These are phyloP conservation scores for Zygoascus ofunaensis DNA, from an alignment of 805 yeast species.

Conservation along the genomic window DNA sequence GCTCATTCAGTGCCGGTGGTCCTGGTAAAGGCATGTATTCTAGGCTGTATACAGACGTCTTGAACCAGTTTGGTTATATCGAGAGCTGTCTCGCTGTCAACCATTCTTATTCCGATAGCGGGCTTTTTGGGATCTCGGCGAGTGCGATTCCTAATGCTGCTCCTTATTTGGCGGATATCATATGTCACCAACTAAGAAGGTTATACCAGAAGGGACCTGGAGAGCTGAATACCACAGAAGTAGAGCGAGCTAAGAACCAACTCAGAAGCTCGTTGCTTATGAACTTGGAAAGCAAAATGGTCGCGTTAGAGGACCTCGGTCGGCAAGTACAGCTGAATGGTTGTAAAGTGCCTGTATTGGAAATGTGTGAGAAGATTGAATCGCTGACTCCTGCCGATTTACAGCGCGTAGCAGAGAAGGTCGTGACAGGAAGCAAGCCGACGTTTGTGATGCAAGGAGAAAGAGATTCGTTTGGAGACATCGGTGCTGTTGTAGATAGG, in stretches of 20 bases:
- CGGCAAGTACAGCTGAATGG: constrained; percentile 87
- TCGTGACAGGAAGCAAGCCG: constrained; percentile 66
- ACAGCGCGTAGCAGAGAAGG: constrained; percentile 59
- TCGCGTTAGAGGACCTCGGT: constrained; percentile 92
- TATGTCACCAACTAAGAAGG: constrained; percentile 52
- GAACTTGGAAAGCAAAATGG: constrained; percentile 88
- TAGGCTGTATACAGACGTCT: constrained; percentile 79
- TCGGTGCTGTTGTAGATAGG: constrained; percentile 49
- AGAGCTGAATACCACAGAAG: constrained; percentile 49
- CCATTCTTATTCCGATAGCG: constrained; percentile 83
- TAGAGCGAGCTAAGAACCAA: constrained; percentile 85
- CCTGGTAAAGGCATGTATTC: constrained; percentile 99
- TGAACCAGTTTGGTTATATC: constrained; percentile 83
- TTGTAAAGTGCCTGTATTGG: constrained; percentile 59
- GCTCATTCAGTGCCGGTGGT: constrained; percentile 96
- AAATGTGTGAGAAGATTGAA: constrained; percentile 75
- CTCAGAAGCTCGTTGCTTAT: constrained; percentile 76
- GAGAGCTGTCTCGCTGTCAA: constrained; percentile 84
- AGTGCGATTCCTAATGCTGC: constrained; percentile 84
- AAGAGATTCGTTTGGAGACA: constrained; percentile 78
- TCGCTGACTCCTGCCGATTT: constrained; percentile 58
- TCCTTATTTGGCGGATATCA: constrained; percentile 68
- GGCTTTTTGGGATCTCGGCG: constrained; percentile 81
- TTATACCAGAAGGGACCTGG: constrained; percentile 47
- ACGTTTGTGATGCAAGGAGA: constrained; percentile 86